These are phyloP conservation scores for Bolboschoenoplectus hybrid DNA, from an alignment of 202 grass and related monocot species.

Conservation along the genomic window DNA sequence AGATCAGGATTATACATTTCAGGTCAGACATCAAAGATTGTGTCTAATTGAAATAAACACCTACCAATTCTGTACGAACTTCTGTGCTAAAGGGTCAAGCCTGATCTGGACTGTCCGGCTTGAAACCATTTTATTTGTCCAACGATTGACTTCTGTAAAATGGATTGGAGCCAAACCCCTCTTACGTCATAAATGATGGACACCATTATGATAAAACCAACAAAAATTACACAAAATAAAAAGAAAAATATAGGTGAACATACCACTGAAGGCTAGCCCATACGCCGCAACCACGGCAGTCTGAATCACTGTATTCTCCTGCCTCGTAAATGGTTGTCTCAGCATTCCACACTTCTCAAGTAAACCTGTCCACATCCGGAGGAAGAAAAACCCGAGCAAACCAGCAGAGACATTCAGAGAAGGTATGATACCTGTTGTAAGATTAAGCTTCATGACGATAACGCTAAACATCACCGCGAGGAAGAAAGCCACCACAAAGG, in stretches of 20 bases:
- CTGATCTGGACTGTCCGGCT: neutral
- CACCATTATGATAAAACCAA: neutral
- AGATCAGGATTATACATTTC: neutral
- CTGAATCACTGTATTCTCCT: slow-evolving; percentile 99
- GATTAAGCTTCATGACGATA: slow-evolving; percentile 57
- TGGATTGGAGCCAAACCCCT: neutral
- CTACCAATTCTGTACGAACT: neutral
- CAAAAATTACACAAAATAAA: neutral
- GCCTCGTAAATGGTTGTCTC: slow-evolving; percentile 65
- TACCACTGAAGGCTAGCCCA: slow-evolving; percentile 76
- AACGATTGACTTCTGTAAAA: neutral
- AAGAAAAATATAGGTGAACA: neutral
- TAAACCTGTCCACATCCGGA: neutral
- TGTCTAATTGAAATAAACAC: neutral
- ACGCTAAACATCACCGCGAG: slow-evolving; percentile 48
- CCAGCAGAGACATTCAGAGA: slow-evolving; percentile 54
- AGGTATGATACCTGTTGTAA: slow-evolving; percentile 52
- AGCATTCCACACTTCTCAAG: slow-evolving; percentile 33
- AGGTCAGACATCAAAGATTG: neutral
- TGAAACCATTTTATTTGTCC: neutral
- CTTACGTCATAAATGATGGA: neutral
- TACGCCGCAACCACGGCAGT: slow-evolving; percentile 88
- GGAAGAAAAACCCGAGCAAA: slow-evolving; percentile 50
- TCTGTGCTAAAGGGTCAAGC: neutral
- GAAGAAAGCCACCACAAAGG: slow-evolving; percentile 44